Evolutionary conservation across 2,329 filamentous ascomycete genomes (phyloP), one percentile per base, ranked within the genome.

Genomic region (Diaporthe helianthi): DNA sequence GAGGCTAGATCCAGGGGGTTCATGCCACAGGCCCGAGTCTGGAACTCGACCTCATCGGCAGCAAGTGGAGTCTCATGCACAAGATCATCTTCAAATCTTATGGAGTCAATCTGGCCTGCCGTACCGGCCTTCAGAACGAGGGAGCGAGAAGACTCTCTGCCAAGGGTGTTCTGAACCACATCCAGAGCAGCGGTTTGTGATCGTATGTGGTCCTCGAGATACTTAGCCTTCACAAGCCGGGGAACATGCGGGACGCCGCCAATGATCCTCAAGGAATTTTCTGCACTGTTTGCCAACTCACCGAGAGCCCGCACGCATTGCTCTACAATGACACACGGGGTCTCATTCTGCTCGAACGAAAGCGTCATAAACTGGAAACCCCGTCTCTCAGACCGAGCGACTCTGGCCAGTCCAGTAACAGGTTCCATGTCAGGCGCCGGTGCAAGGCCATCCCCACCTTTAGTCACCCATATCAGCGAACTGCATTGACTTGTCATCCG

Each of bases 21-120:
- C 33, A 73, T n/a, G 4, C 73, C 73, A 17, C 65, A 68, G 10
- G 75, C 74, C 68, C 68, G 71, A 17, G 68, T 55, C 36, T 71
- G 68, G 29, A 76, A 73, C 24, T 75, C 74, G 51, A 76, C 72
- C 10, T 76, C 74, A n/a, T 71, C 46, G 13, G 55, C 67, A 26
- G 38, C 61, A 24, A 76, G 65, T 2, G 58, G 66, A 4, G 54
- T 51, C 8, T 70, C 53, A 24, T 52, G 44, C 8, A 67, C n/a
- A 1, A 13, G 22, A 19, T 76, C 74, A 22, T 75, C 71, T 9
- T 71, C 73, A 49, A 74, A 76, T 19, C 69, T 69, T 19, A 76
- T 67, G 1, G 72, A 72, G 26, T 74, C 71, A 13, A 75, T 68
- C 41, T 67, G 67, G 67, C 73, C 74, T 31, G 70, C 49, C 26